Conservation (phyloP, 768 basidiomycete genomes). For the Candolleomyces eurysporus region DNA sequence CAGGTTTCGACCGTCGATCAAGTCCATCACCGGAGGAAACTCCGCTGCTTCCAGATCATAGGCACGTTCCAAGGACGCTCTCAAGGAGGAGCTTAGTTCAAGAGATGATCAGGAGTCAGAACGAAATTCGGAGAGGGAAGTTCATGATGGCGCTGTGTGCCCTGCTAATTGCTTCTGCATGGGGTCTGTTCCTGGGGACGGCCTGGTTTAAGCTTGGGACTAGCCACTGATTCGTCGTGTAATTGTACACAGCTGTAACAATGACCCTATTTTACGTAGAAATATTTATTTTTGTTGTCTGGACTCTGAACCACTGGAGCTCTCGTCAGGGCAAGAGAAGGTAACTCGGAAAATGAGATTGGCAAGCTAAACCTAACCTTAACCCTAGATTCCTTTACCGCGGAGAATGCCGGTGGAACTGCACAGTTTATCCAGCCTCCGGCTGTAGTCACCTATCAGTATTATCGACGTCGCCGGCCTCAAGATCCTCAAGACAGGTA, state of each 20-base stretch:
- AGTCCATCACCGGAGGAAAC: background rate
- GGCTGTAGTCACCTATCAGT: constrained; percentile 13
- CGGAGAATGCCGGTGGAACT: constrained; percentile 38
- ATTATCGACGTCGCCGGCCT: constrained; percentile 28
- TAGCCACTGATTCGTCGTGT: background rate
- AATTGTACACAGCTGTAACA: background rate
- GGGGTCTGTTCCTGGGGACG: constrained; percentile 63
- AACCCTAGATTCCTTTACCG: background rate
- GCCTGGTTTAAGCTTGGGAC: constrained; percentile 54
- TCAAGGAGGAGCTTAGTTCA: background rate
- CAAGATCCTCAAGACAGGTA: constrained; percentile 36
- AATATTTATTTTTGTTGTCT: too few relatives aligned
- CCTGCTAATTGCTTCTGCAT: constrained; percentile 47
- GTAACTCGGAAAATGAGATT: too few relatives aligned
- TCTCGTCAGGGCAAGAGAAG: too few relatives aligned
- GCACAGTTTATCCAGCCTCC: constrained; percentile 36
- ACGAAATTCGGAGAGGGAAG: constrained; percentile 47
- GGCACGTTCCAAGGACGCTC: background rate
- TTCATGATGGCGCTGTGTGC: constrained; percentile 44
- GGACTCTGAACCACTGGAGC: too few relatives aligned
- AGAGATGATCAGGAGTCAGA: constrained; percentile 12
- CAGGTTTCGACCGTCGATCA: too few relatives aligned
- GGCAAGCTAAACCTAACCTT: background rate
- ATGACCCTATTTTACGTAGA: background rate
- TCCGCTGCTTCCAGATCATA: background rate